Percentiles rank a stretch among this genome's conserved stretches.
phyloP scores from a whole-genome alignment of 2,329 filamentous ascomycete species.

The Xylaria arbuscula region DNA sequence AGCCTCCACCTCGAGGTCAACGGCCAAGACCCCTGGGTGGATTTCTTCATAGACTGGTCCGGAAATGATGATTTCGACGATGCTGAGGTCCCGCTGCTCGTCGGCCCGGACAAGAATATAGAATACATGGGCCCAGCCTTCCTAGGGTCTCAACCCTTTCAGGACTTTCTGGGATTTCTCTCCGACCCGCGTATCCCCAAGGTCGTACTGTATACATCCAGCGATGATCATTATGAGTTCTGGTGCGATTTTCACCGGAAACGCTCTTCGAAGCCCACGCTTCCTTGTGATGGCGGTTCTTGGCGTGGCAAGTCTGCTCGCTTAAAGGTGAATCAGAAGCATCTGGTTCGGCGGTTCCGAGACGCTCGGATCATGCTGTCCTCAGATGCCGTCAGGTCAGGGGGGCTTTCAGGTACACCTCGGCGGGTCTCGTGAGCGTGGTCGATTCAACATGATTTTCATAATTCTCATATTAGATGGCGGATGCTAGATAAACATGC shows the following conservation, averaged over 20 bases:
- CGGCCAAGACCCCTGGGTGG: constrained; percentile 40
- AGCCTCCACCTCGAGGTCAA: constrained; percentile 42
- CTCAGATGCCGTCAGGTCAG: neutral
- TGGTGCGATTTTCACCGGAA: constrained; percentile 47
- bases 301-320: constrained; percentile 40
- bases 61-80: constrained; percentile 31
- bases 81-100: constrained; percentile 32
- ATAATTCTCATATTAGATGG: neutral
- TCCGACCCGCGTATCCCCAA: constrained; percentile 22
- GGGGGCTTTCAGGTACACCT: neutral
- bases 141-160: constrained; percentile 44
- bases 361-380: constrained; percentile 25
- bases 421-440: constrained; percentile 8
- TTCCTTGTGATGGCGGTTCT: constrained; percentile 41
- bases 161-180: constrained; percentile 46
- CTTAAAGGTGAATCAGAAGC: constrained; percentile 41
- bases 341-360: constrained; percentile 36
- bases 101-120: constrained; percentile 27
- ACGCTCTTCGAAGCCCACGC: constrained; percentile 30
- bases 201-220: constrained; percentile 30
- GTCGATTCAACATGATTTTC: neutral
- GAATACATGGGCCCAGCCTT: constrained; percentile 42
- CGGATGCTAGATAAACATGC: neutral
- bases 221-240: constrained; percentile 43
- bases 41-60: constrained; percentile 45